Percentiles rank a stretch among this genome's conserved stretches.
Conservation (phyloP, 805 yeast genomes). For the Candida maesae region DNA sequence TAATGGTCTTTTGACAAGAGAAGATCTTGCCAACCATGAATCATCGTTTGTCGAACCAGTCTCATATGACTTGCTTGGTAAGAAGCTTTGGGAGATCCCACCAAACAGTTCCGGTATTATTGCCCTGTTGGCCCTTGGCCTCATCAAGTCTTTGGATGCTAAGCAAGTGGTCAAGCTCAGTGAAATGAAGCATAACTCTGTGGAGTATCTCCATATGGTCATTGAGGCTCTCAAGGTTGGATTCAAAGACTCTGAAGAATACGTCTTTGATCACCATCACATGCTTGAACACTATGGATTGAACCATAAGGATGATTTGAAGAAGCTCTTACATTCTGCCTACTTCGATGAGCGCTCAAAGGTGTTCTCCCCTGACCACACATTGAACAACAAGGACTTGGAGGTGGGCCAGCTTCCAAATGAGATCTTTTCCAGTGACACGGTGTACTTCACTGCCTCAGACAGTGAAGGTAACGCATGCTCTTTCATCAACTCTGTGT, state of each 20-base stretch:
- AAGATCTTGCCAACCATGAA: constrained; percentile 55
- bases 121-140: constrained; percentile 67
- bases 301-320: constrained; percentile 28
- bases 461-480: constrained; percentile 76
- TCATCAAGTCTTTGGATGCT: constrained; percentile 52
- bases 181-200: constrained; percentile 56
- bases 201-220: constrained; percentile 64
- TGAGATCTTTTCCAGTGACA: constrained; percentile 57
- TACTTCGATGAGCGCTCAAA: constrained; percentile 49
- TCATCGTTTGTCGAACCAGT: constrained; percentile 68
- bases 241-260: constrained; percentile 72
- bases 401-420: constrained; percentile 52
- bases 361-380: constrained; percentile 38
- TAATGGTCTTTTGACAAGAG: constrained; percentile 53
- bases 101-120: constrained; percentile 83
- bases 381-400: constrained; percentile 39
- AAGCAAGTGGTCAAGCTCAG: constrained; percentile 40
- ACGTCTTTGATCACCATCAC: constrained; percentile 59
- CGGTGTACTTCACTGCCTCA: constrained; percentile 62
- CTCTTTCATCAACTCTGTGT: constrained; percentile 75
- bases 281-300: constrained; percentile 30
- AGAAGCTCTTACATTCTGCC: constrained; percentile 39
- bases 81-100: constrained; percentile 73
- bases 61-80: constrained; percentile 45
- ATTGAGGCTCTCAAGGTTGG: constrained; percentile 69